Evolutionary conservation across 805 yeast genomes (phyloP).

Genomic region (Metschnikowia orientalis): DNA sequence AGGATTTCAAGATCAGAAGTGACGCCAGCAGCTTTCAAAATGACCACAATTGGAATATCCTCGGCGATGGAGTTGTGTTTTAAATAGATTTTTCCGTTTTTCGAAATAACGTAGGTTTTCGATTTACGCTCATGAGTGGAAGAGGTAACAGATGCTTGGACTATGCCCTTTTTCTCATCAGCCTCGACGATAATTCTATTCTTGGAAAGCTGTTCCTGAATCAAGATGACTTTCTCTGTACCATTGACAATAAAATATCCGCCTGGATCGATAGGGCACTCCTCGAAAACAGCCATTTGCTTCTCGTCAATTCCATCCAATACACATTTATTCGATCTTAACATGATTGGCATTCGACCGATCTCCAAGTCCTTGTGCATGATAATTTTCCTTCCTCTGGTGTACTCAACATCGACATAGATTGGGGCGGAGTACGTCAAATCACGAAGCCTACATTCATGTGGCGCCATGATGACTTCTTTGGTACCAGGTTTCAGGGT

Average conservation of each 20-base stretch:
- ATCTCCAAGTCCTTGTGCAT: constrained; percentile 87
- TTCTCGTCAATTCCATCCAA: constrained; percentile 71
- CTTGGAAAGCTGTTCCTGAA: constrained; percentile 94
- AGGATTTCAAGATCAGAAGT: constrained; percentile 88
- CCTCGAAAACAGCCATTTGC: constrained; percentile 84
- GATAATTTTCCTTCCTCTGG: constrained; percentile 89
- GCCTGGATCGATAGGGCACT: constrained; percentile 98
- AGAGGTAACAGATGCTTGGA: constrained; percentile 96
- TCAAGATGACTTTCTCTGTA: constrained; percentile 93
- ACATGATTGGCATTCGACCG: constrained; percentile 99
- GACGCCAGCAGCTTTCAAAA: constrained; percentile 91
- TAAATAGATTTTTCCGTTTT: constrained; percentile 80
- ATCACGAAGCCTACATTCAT: constrained; percentile 92
- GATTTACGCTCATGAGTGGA: constrained; percentile 98
- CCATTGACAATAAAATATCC: constrained; percentile 98
- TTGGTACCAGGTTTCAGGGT: constrained; percentile 44
- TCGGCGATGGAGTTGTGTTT: constrained; percentile 95
- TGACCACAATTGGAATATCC: constrained; percentile 91
- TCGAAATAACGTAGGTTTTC: constrained; percentile 91
- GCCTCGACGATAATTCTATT: constrained; percentile 98
- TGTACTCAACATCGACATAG: constrained; percentile 94
- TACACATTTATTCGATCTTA: constrained; percentile 88
- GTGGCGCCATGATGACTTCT: constrained; percentile 77
- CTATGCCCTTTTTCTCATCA: constrained; percentile 88
- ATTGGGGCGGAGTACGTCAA: constrained; percentile 93